These are phyloP conservation scores for Zizania palustris DNA, from an alignment of 202 grass and related monocot species.

Conservation along the genomic window DNA sequence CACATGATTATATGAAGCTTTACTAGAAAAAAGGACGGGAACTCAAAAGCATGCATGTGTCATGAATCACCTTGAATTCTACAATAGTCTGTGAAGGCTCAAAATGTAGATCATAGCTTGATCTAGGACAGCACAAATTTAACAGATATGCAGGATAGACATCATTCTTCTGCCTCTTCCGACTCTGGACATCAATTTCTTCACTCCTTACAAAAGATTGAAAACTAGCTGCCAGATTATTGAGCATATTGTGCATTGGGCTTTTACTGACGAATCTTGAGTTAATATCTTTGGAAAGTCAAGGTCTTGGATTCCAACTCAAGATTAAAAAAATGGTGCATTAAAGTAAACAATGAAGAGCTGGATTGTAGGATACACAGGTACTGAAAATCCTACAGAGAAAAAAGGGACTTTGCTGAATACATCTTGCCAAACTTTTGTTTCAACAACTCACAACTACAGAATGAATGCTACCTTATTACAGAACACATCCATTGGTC, in stretches of 20 bases:
- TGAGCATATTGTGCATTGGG: constrained; percentile 83
- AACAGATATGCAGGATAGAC: constrained; percentile 77
- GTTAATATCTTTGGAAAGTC: constrained; percentile 82
- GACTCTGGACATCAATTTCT: constrained; percentile 50
- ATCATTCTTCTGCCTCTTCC: constrained; percentile 70
- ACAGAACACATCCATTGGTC: constrained; percentile 55
- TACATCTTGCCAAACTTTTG: constrained; percentile 36
- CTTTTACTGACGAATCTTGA: constrained; percentile 81
- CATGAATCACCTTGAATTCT: constrained; percentile 81
- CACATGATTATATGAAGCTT: constrained; percentile 18
- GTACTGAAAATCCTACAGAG: constrained; percentile 91
- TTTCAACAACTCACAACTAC: constrained; percentile 11
- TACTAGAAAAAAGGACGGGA: constrained; percentile 19
- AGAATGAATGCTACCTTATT: constrained; percentile 58
- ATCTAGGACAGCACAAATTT: constrained; percentile 75
- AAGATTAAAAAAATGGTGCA: constrained; percentile 27
- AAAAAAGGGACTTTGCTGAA: constrained; percentile 45
- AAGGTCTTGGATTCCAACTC: constrained; percentile 54
- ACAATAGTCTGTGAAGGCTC: constrained; percentile 88
- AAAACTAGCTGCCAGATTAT: constrained; percentile 71
- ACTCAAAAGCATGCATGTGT: constrained; percentile 28
- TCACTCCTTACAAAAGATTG: constrained; percentile 51
- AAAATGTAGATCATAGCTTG: constrained; percentile 78
- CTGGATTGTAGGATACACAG: constrained; percentile 81
- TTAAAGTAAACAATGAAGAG: background rate